Conservation (phyloP, 345 rosid genomes). For the Lenwebbia sp. region DNA sequence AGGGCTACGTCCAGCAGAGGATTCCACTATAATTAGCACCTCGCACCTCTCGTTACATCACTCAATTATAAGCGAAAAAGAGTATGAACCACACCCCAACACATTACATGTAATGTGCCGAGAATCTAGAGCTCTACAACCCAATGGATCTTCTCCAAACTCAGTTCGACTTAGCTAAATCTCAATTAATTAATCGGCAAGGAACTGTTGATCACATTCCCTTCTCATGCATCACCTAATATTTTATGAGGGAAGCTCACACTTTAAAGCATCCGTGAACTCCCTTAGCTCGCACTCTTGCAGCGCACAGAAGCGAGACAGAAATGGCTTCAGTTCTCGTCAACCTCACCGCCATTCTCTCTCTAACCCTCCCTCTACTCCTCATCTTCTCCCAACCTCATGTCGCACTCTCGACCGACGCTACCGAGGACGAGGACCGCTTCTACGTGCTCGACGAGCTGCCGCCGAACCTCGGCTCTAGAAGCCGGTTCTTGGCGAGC, state of each 20-base stretch:
- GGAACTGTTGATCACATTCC: background rate
- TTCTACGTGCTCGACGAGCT: constrained; percentile 30
- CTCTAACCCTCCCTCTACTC: background rate
- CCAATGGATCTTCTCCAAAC: background rate
- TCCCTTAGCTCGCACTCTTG: constrained; percentile 1
- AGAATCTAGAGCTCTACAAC: constrained; percentile 7
- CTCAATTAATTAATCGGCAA: background rate
- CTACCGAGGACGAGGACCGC: constrained; percentile 9
- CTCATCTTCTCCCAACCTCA: background rate
- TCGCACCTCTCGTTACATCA: no score
- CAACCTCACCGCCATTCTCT: constrained; percentile 10
- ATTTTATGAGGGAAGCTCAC: constrained; percentile 5
- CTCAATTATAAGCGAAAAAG: no score
- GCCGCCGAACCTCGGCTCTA: background rate
- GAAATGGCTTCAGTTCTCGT: constrained; percentile 11
- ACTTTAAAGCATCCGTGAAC: constrained; percentile 8
- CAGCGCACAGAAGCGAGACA: background rate
- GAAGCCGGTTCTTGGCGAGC: constrained; percentile 21
- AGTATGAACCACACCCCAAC: no score
- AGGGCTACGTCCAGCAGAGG: no score
- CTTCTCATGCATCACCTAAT: constrained; percentile 4
- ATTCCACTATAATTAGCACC: no score
- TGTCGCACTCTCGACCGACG: background rate
- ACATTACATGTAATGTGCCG: background rate
- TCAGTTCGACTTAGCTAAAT: background rate